Conservation (phyloP, 2,329 filamentous ascomycete species). For the Canariomyces notabilis region DNA sequence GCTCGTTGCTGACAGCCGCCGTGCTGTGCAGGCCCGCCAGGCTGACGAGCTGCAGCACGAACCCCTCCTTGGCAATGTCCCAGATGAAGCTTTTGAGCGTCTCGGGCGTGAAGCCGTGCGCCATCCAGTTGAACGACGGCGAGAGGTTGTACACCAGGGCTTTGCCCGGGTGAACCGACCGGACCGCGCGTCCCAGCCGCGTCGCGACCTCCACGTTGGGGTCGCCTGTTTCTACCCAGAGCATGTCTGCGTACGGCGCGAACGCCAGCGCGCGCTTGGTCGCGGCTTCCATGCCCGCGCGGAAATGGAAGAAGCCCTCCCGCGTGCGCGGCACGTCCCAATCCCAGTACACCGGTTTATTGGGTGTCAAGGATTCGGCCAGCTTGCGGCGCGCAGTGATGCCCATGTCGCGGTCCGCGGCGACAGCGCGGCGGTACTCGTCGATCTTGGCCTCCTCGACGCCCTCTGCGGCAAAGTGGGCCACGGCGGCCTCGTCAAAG, state of each 20-base stretch:
- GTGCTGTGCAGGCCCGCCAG: conserved; percentile 63
- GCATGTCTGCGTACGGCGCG: conserved; percentile 84
- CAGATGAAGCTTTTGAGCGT: conserved; percentile 89
- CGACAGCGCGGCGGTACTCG: conserved; percentile 59
- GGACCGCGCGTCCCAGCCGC: conserved; percentile 71
- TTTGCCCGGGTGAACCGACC: conserved; percentile 66
- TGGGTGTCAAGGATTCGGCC: conserved; percentile 60
- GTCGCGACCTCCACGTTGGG: conserved; percentile 74
- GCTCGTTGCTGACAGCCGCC: conserved; percentile 62
- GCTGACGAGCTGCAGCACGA: conserved; percentile 62
- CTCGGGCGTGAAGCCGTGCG: conserved; percentile 80
- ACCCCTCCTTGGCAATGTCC: conserved; percentile 89
- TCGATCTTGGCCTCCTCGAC: conserved; percentile 60
- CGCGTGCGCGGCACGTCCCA: conserved; percentile 91
- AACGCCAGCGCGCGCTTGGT: conserved; percentile 92
- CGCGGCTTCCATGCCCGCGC: conserved; percentile 74
- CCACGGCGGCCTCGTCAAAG: conserved; percentile 84
- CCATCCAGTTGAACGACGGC: conserved; percentile 98
- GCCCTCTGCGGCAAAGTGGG: conserved; percentile 64
- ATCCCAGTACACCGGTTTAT: conserved; percentile 66
- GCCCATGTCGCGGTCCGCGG: conserved; percentile 65
- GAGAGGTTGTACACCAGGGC: conserved; percentile 94
- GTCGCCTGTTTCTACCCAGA: conserved; percentile 95
- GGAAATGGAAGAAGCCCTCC: conserved; percentile 91
- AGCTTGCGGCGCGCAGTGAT: conserved; percentile 71